Evolutionary conservation across 192 early-diverging fungal genomes (phyloP).

Genomic region (Backusella morwellensis): DNA sequence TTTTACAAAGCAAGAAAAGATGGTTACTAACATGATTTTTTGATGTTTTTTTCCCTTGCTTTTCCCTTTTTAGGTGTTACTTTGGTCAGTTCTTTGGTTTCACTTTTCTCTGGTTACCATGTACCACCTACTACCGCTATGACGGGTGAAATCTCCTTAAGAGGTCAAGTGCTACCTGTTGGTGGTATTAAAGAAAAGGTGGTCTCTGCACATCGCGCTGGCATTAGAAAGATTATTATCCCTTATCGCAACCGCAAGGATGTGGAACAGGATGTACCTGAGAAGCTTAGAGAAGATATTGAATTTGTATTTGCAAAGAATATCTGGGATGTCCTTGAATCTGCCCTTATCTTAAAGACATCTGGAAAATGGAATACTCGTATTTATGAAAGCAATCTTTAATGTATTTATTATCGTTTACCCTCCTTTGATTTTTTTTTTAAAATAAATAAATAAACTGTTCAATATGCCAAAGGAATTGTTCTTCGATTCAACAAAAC

Average conservation of each 20-base stretch:
- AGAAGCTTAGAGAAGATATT: conserved; percentile 59
- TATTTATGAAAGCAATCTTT: conserved; percentile 5
- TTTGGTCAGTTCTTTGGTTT: conserved; percentile 77
- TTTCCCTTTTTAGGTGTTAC: conserved; percentile 43
- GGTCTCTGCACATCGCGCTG: conserved; percentile 75
- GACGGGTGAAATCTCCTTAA: conserved; percentile 87
- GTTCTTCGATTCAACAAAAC: background rate
- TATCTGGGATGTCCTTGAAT: conserved; percentile 60
- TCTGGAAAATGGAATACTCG: conserved; percentile 13
- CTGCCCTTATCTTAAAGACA: conserved; percentile 36
- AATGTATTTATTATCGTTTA: conserved; percentile 28
- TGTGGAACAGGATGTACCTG: conserved; percentile 67
- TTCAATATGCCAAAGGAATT: background rate
- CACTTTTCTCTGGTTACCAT: conserved; percentile 58
- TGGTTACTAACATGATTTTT: background rate
- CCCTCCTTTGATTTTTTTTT: background rate
- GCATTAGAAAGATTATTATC: conserved; percentile 67
- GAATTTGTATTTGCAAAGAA: conserved; percentile 64
- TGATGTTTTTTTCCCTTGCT: background rate
- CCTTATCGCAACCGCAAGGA: conserved; percentile 73
- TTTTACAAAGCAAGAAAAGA: background rate
- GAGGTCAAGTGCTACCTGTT: conserved; percentile 77
- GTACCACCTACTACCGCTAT: conserved; percentile 63
- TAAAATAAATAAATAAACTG: background rate
- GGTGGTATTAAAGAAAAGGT: conserved; percentile 90